Base-by-base conservation (phyloP, 768 basidiomycete genomes). In the Cystofilobasidium ferigula region DNA sequence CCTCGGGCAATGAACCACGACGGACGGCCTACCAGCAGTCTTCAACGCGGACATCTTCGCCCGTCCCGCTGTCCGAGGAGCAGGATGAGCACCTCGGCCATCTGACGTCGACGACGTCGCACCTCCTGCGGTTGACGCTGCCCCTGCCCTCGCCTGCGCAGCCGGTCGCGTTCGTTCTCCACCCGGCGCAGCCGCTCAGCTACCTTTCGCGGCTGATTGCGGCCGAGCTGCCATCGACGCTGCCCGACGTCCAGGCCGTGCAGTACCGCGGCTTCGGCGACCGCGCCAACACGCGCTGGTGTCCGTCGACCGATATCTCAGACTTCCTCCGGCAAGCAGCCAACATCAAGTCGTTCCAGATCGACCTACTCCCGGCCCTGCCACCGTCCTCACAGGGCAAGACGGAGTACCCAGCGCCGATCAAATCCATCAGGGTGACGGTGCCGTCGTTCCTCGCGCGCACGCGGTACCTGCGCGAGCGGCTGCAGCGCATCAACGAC, bases 241-340 rank as follows among this genome's bases (percentile, higher is more conserved):
- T 72, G 16, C 70, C 66, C 5, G 72, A 75, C 24, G 73, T 77
- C 40, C 70, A 7, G 12, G 13, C 26, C 48, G 48, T 51, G 10
- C 48, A 71, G 30, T 77, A 72, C 67, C 69, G 72, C n/a, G 74
- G 74, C 1, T 64, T 75, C 20, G 64, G 67, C 20, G 47, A 36
- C 8, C 30, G 26, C 8, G 24, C 36, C 22, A n/a, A n/a, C n/a
- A n/a, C n/a, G n/a, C 22, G 54, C 32, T 20, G 62, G 76, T 9
- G n/a, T 53, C 28, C 36, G 32, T 26, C 48, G 38, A 42, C 60
- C 42, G 65, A 56, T 42, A 48, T 61, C 18, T 82, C 81, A 18
- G 84, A 86, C 74, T 86, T 86, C 72, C 81, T 86, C 63, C 80
- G 82, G 54, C 82, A 84, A 71, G 82, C 82, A 10, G 84, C 84